Conservation (phyloP, 257 asterid genomes). For the Lithospermum erythrorhizon region DNA sequence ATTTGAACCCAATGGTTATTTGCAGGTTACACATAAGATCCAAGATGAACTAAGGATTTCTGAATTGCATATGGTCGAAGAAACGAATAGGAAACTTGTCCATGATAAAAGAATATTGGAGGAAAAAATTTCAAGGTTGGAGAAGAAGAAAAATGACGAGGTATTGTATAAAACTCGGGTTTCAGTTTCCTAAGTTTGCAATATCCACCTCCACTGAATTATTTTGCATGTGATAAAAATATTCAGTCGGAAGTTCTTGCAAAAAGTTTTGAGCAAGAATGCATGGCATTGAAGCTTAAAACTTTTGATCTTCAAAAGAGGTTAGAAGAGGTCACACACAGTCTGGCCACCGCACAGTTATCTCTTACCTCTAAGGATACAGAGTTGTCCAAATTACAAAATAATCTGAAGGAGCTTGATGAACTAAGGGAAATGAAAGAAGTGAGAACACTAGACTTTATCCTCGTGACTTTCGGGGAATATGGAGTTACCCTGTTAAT, state of each 20-base stretch:
- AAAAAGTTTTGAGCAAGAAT: constrained; percentile 59
- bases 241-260: constrained; percentile 44
- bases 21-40: constrained; percentile 57
- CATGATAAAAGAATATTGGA: constrained; percentile 59
- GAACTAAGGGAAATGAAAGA: constrained; percentile 98
- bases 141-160: constrained; percentile 55
- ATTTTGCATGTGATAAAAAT: constrained; percentile 12
- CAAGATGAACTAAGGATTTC: constrained; percentile 66
- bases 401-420: constrained; percentile 72
- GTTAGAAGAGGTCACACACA: constrained; percentile 46
- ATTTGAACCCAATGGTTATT: neutral
- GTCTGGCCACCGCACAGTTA: constrained; percentile 44
- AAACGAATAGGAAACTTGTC: constrained; percentile 53
- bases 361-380: constrained; percentile 44
- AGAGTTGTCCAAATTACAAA: constrained; percentile 56
- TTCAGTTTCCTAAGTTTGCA: constrained; percentile 7
- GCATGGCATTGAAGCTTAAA: constrained; percentile 42
- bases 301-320: constrained; percentile 68
- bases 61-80: constrained; percentile 67
- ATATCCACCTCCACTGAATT: constrained; percentile 4
- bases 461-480: neutral
- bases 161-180: constrained; percentile 18
- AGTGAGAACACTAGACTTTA: constrained; percentile 27
- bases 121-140: constrained; percentile 56
- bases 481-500: neutral